A percentile compares a stretch with the other conserved stretches of the same genome.
Evolutionary conservation across 768 basidiomycete genomes (phyloP).

Genomic region (Suillus decipiens): DNA sequence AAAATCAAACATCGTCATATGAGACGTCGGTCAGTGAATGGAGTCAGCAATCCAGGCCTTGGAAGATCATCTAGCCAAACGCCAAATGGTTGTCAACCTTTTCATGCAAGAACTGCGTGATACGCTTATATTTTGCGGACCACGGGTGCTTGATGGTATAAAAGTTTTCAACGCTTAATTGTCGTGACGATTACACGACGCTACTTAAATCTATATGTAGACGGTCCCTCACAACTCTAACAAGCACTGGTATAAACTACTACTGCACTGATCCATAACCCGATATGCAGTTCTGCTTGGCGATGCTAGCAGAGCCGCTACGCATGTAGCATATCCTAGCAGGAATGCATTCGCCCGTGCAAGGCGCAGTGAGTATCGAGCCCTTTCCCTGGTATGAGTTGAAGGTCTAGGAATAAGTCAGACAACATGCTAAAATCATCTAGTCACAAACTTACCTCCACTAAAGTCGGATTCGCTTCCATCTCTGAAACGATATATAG

Average conservation of each 20-base stretch:
- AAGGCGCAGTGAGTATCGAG: constrained; percentile 53
- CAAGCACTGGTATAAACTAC: constrained; percentile 15
- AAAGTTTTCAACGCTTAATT: not conserved
- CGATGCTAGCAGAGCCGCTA: constrained; percentile 68
- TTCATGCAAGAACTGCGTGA: not conserved
- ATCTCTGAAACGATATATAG: constrained; percentile 44
- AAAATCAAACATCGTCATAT: not conserved
- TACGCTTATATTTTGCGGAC: no score
- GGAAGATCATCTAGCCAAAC: not conserved
- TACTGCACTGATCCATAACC: constrained; percentile 73
- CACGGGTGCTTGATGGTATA: not conserved
- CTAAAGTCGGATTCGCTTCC: constrained; percentile 54
- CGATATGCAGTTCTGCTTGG: constrained; percentile 53
- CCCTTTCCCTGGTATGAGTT: constrained; percentile 73
- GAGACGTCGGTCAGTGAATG: not conserved
- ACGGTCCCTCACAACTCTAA: not conserved
- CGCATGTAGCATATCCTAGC: constrained; percentile 81
- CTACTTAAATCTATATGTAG: not conserved
- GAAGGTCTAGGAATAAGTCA: constrained; percentile 49
- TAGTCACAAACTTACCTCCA: constrained; percentile 46
- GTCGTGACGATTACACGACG: not conserved
- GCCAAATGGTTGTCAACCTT: not conserved
- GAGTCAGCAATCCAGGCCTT: not conserved
- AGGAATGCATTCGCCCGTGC: constrained; percentile 58
- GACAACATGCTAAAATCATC: not conserved